phyloP scores from a whole-genome alignment of 1,284 basidiomycete species.

The Baeospora myosura region DNA sequence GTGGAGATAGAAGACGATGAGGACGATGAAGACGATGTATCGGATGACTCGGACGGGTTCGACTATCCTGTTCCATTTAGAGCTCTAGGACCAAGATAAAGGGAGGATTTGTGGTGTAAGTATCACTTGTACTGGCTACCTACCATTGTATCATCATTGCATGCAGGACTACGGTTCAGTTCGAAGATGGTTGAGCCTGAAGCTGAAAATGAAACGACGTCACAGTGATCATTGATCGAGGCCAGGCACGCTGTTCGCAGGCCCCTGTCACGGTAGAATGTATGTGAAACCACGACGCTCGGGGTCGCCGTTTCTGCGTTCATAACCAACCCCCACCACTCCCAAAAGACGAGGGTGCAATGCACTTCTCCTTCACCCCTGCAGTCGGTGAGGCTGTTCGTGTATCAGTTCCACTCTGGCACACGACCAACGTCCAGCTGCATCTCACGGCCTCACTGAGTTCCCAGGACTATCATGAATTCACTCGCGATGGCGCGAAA shows the following conservation, averaged over 20 bases:
- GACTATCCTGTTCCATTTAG: background rate
- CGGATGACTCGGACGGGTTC: background rate
- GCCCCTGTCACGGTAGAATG: background rate
- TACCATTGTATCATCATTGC: background rate
- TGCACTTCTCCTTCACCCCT: conserved; percentile 30
- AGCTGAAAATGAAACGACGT: background rate
- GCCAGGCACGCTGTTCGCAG: too few relatives aligned
- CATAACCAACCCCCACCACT: background rate
- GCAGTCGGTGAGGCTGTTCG: conserved; percentile 24
- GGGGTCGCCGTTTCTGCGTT: background rate
- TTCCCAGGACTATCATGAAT: conserved; percentile 25
- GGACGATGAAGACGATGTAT: background rate
- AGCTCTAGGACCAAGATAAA: background rate
- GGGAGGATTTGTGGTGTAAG: background rate
- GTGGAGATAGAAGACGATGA: background rate
- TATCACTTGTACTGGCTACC: background rate
- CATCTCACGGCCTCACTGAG: conserved; percentile 32
- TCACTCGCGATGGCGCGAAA: conserved; percentile 24
- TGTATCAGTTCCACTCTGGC: conserved; percentile 17
- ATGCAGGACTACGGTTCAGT: background rate
- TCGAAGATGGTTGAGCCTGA: background rate
- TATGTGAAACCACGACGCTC: conserved; percentile 1
- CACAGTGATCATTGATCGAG: background rate
- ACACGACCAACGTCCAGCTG: conserved; percentile 20
- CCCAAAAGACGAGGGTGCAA: conserved; percentile 12